Evolutionary conservation across 2,329 filamentous ascomycete genomes (phyloP), one percentile per base, ranked within the genome.

Genomic region (Didymellaceae sp.): DNA sequence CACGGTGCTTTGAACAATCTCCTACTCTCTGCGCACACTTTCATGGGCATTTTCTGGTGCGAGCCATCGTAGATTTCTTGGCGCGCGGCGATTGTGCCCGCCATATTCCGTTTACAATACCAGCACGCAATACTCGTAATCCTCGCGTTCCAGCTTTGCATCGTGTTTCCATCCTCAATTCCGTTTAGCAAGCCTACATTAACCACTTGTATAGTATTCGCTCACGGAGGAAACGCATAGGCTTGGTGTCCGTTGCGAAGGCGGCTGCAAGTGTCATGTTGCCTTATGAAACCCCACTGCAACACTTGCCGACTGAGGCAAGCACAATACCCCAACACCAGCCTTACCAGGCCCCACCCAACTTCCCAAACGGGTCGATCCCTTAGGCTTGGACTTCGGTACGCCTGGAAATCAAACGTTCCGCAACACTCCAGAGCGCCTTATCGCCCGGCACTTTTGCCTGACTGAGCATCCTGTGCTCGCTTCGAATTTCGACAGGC

Each of bases 241-340:
- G 40, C 52, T 35, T 56, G 54, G 59, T 46, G 39, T 59, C 54
- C 52, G 56, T 57, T 47, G 53, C 50, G 55, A 54, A 52, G 52
- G 63, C 65, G 63, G 61, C 47, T 67, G 60, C 44, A 58, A 61
- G 55, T 62, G 62, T 65, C 50, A 63, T 49, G 54, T 43, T 45
- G 59, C 59, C 47, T 59, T 46, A 52, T 72, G 68, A 72, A 71
- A 73, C 69, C 45, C 48, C 37, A 52, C 61, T 65, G 70, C 55
- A 63, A 71, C 50, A 53, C 43, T 51, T 58, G 63, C 66, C 53
- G 64, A 70, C 67, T 52, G 41, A 53, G 43, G 45, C 48, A 42
- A 62, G 67, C 63, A 57, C 63, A 59, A 66, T 55, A 55, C 43
- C 45, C 52, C 52, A 48, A 30, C 41, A 45, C 26, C 61, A 63